Percentiles rank a stretch among this genome's conserved stretches.
Conservation (phyloP, 768 basidiomycete genomes). For the Pleurotus eryngii region DNA sequence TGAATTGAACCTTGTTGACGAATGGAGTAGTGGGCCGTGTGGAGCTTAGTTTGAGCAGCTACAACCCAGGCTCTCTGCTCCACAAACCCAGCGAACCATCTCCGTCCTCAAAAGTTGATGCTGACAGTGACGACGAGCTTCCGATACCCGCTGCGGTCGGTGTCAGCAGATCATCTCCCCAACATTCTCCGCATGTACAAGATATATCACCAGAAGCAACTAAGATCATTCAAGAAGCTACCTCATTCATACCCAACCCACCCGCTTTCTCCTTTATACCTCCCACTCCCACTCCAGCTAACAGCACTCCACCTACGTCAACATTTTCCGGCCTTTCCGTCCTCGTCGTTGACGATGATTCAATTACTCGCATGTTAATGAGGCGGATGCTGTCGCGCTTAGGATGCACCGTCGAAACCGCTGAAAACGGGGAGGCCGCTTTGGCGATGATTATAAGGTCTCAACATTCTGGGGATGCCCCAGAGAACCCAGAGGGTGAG, state of each 20-base stretch:
- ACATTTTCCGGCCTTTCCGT: slow-evolving; percentile 31
- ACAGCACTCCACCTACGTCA: not conserved
- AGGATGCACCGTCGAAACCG: slow-evolving; percentile 56
- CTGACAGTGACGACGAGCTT: slow-evolving; percentile 4
- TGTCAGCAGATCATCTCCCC: not conserved
- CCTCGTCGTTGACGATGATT: slow-evolving; percentile 67
- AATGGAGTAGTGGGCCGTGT: slow-evolving; percentile 39
- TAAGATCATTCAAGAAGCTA: not conserved
- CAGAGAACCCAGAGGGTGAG: not conserved
- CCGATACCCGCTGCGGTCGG: not conserved
- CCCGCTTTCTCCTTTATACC: not conserved
- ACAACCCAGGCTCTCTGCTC: slow-evolving; percentile 29
- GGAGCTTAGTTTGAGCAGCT: slow-evolving; percentile 39
- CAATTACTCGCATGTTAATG: slow-evolving; percentile 64
- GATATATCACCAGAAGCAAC: not conserved
- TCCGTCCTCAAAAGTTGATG: slow-evolving; percentile 35
- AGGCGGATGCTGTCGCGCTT: slow-evolving; percentile 57
- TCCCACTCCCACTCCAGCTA: slow-evolving; percentile 5
- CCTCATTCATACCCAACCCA: not conserved
- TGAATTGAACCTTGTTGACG: not conserved
- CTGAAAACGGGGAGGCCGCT: slow-evolving; percentile 66
- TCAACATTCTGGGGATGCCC: slow-evolving; percentile 2
- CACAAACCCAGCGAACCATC: slow-evolving; percentile 43
- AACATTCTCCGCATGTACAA: not conserved
- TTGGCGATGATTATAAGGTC: slow-evolving; percentile 49